A percentile compares a stretch with the other conserved stretches of the same genome.
Conservation (phyloP, 148 eudicot species). For the Amaranthus palmeri region DNA sequence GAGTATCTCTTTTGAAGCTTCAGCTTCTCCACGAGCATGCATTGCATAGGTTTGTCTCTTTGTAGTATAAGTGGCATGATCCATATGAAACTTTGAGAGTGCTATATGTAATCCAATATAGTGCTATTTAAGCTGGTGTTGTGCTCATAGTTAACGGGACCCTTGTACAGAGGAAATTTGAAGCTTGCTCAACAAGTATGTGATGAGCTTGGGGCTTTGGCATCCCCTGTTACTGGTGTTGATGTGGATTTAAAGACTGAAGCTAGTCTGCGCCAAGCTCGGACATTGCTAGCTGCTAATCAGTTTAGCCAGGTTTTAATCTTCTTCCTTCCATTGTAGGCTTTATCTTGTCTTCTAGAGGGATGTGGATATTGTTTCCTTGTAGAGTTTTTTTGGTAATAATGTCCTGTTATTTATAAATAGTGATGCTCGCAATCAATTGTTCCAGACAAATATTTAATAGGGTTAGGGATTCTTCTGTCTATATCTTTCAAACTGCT, state of each 20-base stretch:
- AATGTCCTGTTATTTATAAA: no score
- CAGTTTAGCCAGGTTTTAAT: conserved; percentile 76
- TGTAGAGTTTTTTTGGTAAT: neutral
- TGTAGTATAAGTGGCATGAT: neutral
- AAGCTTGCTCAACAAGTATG: conserved; percentile 82
- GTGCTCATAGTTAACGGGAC: conserved; percentile 10
- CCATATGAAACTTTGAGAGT: conserved; percentile 1
- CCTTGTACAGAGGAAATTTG: conserved; percentile 62
- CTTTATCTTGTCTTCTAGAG: conserved; percentile 11
- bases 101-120: neutral
- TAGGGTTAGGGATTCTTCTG: no score
- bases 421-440: no score
- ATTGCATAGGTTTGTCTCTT: conserved; percentile 61
- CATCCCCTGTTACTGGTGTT: conserved; percentile 89
- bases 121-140: conserved; percentile 3
- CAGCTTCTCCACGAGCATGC: conserved; percentile 94
- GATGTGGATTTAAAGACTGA: conserved; percentile 84
- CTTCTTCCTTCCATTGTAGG: conserved; percentile 5
- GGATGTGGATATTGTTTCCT: neutral
- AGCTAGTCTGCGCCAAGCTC: conserved; percentile 87
- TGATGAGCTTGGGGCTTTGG: conserved; percentile 86
- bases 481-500: no score
- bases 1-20: conserved; percentile 64
- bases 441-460: no score
- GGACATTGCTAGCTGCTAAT: conserved; percentile 88